Conservation (phyloP, 139 green algal species). For the Protoeuglena noctilucae region DNA sequence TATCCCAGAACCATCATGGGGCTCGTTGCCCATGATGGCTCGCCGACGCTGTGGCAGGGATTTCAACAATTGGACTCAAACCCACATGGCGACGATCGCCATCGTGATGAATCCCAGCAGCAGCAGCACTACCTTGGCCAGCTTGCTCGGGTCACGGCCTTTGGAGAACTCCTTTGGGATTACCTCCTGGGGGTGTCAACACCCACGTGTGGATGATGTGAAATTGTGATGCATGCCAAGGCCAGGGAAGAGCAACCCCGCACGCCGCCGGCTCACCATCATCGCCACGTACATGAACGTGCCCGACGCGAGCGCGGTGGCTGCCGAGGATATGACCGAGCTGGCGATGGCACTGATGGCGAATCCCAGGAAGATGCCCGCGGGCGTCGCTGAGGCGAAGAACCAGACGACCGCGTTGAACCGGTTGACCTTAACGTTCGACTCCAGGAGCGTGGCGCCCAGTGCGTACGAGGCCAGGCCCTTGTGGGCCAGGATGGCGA, state of each 20-base stretch:
- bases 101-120: neutral
- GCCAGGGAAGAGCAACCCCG: no score
- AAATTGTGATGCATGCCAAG: no score
- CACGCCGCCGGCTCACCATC: no score
- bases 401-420: neutral
- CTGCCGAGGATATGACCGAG: neutral
- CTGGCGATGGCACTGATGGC: neutral
- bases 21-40: no score
- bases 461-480: neutral
- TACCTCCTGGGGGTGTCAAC: no score
- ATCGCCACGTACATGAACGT: neutral
- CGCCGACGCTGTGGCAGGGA: no score
- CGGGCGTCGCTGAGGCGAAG: neutral
- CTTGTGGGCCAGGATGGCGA: neutral
- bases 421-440: neutral
- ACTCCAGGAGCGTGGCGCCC: neutral
- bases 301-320: neutral
- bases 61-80: no score
- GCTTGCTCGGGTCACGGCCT: neutral
- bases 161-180: neutral
- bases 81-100: neutral
- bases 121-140: neutral
- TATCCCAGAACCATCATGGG: no score
- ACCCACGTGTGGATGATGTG: no score
- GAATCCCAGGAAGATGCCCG: neutral